Conservation (phyloP, 1,139 yeast species). For the Yamadazyma epiphylla region DNA sequence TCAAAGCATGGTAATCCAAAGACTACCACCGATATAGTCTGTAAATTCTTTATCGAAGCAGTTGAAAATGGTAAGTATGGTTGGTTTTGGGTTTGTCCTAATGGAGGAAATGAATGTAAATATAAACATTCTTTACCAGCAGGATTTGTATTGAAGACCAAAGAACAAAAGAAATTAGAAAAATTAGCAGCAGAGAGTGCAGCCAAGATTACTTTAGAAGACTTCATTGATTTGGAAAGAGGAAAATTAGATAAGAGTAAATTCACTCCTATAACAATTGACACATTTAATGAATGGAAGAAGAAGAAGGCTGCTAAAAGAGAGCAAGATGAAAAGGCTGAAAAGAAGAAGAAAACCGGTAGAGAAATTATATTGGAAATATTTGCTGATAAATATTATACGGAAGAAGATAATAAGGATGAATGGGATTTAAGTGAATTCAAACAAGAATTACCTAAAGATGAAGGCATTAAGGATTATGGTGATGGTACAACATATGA, state of each 20-base stretch:
- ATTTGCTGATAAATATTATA: slow-evolving; percentile 58
- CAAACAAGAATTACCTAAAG: slow-evolving; percentile 44
- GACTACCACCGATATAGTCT: slow-evolving; percentile 92
- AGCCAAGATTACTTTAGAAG: slow-evolving; percentile 92
- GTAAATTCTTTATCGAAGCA: slow-evolving; percentile 93
- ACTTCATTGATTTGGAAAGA: slow-evolving; percentile 92
- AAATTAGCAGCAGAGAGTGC: slow-evolving; percentile 79
- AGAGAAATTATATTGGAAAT: slow-evolving; percentile 76
- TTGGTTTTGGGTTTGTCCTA: slow-evolving; percentile 99
- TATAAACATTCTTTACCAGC: slow-evolving; percentile 96
- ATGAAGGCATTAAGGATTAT: slow-evolving; percentile 48
- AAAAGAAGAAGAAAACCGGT: slow-evolving; percentile 61
- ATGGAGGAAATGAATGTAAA: slow-evolving; percentile 89
- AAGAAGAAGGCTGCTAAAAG: slow-evolving; percentile 58
- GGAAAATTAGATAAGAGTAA: slow-evolving; percentile 71
- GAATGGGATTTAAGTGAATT: slow-evolving; percentile 73
- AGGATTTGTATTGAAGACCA: slow-evolving; percentile 93
- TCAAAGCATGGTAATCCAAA: slow-evolving; percentile 94
- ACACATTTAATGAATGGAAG: slow-evolving; percentile 86
- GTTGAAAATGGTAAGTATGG: slow-evolving; percentile 98
- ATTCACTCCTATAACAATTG: slow-evolving; percentile 85
- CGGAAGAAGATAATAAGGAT: slow-evolving; percentile 53
- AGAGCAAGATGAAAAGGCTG: slow-evolving; percentile 51
- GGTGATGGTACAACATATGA: too few species aligned
- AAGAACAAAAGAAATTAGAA: slow-evolving; percentile 90